These are phyloP conservation scores for Fusarium algeriense DNA, from an alignment of 2,329 filamentous ascomycete species.

Conservation along the genomic window DNA sequence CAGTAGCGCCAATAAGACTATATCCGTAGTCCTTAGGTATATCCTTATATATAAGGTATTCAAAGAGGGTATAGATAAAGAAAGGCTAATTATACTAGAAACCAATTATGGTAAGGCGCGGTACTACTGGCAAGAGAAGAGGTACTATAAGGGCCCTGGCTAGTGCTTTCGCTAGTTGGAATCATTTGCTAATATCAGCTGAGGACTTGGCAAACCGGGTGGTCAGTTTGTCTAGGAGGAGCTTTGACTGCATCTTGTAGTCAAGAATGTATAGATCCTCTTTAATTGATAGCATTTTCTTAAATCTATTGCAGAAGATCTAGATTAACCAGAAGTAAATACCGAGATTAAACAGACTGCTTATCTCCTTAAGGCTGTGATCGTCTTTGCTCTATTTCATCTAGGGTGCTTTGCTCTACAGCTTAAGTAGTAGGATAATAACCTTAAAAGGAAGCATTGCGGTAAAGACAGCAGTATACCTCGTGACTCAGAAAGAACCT, in stretches of 20 bases:
- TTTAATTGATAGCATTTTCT: background rate
- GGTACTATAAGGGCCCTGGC: background rate
- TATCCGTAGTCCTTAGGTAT: background rate
- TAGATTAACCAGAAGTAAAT: background rate
- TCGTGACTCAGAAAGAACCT: background rate
- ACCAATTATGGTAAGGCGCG: background rate
- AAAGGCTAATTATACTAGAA: constrained; percentile 1
- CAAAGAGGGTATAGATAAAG: background rate
- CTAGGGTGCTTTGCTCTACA: background rate
- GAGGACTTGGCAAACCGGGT: background rate
- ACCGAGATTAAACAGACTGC: background rate
- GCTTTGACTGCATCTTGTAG: constrained; percentile 1
- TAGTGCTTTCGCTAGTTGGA: background rate
- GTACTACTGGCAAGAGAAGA: background rate
- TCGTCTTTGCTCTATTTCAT: background rate
- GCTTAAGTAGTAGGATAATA: background rate
- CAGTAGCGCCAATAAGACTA: background rate
- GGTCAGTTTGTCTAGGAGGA: background rate
- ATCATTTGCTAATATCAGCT: background rate
- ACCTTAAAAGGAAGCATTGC: background rate
- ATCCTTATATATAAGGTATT: background rate
- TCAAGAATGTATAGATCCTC: background rate
- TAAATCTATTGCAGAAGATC: background rate
- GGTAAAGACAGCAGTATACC: background rate
- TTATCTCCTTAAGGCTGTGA: background rate